Base-by-base conservation (phyloP, 306 rosid species). In the Glycyrrhiza uralensis region DNA sequence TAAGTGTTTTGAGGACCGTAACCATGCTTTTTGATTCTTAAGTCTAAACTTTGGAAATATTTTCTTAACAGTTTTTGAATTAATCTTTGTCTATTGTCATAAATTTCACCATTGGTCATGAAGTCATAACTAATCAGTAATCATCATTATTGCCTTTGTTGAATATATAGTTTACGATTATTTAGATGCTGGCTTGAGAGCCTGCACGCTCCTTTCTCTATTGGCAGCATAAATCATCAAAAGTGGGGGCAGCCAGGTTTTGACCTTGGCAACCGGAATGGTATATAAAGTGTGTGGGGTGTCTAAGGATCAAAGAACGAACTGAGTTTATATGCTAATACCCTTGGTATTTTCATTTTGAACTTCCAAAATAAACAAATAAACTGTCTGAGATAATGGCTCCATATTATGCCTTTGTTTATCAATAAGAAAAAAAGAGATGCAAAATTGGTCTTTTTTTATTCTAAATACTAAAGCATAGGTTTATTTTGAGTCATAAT, bases 381-480 rank as follows among this genome's bases (percentile, higher is more conserved):
- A 23, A 61, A 59, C 35, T 44, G 50, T 26, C 32, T 77, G 57
- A 45, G 64, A 70, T 52, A 57, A 64, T 36, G 35, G 20, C 36
- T 44, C 42, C 17, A 4, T 55, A 54, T 41, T 36, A 26, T 18
- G 20, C 39, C 49, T 66, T 66, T 79, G 52, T 41, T 29, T 30
- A n/a, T 17, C 20, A 39, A 5, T 22, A 18, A 24, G 39, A 24
- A 63, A 12, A 14, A 12, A 14, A 14, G 19, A 45, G 4, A 49
- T 38, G 72, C 12, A 20, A 57, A 66, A 46, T 24, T 26, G 19
- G 36, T 38, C 26, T 0, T 8, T 13, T 66, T 23, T 20, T 8
- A 36, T 13, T 45, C 15, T 26, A 36, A 50, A 26, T 46, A 32
- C 32, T 22, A 8, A 36, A 51, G 20, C 38, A 9, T 22, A 23